Percentiles rank a stretch among this genome's conserved stretches.
Conservation (phyloP, 2,329 filamentous ascomycete species). For the Aspergillus fructus region DNA sequence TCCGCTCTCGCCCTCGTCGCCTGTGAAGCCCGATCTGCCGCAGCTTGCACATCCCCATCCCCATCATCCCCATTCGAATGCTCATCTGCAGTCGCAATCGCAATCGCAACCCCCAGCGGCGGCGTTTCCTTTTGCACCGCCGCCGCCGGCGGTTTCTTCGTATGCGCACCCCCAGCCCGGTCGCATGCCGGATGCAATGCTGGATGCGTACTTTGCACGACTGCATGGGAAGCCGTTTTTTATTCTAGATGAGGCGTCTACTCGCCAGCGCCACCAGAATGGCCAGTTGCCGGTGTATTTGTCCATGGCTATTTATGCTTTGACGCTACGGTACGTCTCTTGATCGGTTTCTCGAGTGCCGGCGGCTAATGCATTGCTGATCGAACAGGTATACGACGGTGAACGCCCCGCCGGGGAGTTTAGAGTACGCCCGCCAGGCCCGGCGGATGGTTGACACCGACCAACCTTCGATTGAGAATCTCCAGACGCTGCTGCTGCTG, state of each 20-base stretch:
- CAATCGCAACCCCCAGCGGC: conserved; percentile 15
- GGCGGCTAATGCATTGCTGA: conserved; percentile 4
- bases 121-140: not conserved
- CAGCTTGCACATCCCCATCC: conserved; percentile 1
- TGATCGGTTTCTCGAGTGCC: conserved; percentile 9
- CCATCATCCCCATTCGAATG: not conserved
- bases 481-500: conserved; percentile 74
- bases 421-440: conserved; percentile 71
- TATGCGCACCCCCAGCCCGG: conserved; percentile 12
- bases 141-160: not conserved
- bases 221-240: conserved; percentile 81
- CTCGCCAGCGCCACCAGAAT: conserved; percentile 69
- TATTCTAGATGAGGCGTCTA: conserved; percentile 74
- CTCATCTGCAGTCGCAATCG: conserved; percentile 8
- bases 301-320: conserved; percentile 55
- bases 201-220: conserved; percentile 77
- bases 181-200: conserved; percentile 60
- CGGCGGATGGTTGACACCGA: conserved; percentile 73
- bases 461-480: conserved; percentile 73
- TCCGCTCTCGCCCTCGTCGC: conserved; percentile 42
- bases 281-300: conserved; percentile 60
- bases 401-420: conserved; percentile 65
- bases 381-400: conserved; percentile 67
- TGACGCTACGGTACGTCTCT: conserved; percentile 58
- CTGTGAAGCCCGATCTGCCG: conserved; percentile 26